Evolutionary conservation across 768 basidiomycete genomes (phyloP), one percentile per base, ranked within the genome.

Genomic region (Daedaleopsis sinensis): DNA sequence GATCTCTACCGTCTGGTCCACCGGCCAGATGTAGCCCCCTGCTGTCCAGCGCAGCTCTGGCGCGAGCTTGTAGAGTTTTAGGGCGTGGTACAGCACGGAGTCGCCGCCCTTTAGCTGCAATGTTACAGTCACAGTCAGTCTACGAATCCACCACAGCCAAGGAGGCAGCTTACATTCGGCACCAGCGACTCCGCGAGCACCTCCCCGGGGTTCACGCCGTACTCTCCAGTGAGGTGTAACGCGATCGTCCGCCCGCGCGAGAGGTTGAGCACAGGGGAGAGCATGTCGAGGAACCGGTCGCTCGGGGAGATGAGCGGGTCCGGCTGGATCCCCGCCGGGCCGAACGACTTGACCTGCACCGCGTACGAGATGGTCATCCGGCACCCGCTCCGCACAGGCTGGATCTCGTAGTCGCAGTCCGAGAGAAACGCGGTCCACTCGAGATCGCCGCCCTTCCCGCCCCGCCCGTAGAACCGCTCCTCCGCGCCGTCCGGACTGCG

Each of bases 41-140:
- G 92, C 91, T 18, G 87, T 85, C 88, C 90, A 93, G 61, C 89
- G 89, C 1, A 93, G 80, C 62, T 89, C 89, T 0, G 90, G 89
- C 1, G 76, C 72, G 49, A 93, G 84, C 61, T 91, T 91, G 78
- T 86, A 91, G 42, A 88, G 72, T 72, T 89, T 91, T 70, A 93
- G 75, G 3, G 90, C 88, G 54, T 90, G 88, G 71, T 90, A 91
- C 9, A 93, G 73, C 36, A 91, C 72, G 5, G 87, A 85, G 67
- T 93, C 91, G 21, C 86, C 86, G 38, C 89, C 90, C 75, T 90
- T 91, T 51, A 93, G 74, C 91, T 93, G 68, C 43, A 52, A 35
- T 32, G 38, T 0, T 13, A 15, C 21, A 44, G 46, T n/a, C n/a
- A 15, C 21, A 32, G 39, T 58, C 37, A 64, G 59, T 32, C 27